Percentiles rank a stretch among this genome's conserved stretches.
These are phyloP conservation scores for Massarina eburnea DNA, from an alignment of 2,329 filamentous ascomycete species.

Conservation along the genomic window DNA sequence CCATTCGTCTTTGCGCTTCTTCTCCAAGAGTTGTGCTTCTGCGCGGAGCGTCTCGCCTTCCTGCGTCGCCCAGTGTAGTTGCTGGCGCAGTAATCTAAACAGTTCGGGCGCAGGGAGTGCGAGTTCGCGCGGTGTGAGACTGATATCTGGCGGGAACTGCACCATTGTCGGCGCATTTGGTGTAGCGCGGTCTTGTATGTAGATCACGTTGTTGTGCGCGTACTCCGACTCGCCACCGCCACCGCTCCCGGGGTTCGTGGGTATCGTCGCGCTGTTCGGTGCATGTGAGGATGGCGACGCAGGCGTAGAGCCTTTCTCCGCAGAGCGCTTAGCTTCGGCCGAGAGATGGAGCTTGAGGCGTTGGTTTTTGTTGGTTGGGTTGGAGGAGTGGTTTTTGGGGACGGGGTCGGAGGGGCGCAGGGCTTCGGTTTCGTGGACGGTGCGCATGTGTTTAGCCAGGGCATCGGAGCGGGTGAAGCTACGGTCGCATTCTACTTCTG, in stretches of 20 bases:
- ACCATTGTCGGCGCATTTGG: slow-evolving; percentile 58
- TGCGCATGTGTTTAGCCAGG: slow-evolving; percentile 96
- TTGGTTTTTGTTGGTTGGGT: slow-evolving; percentile 50
- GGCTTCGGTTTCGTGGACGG: slow-evolving; percentile 95
- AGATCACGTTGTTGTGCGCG: slow-evolving; percentile 59
- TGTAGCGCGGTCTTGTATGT: slow-evolving; percentile 60
- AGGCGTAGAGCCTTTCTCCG: slow-evolving; percentile 38
- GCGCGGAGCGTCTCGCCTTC: slow-evolving; percentile 65
- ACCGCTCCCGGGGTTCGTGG: slow-evolving; percentile 10
- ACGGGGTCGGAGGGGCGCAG: slow-evolving; percentile 74
- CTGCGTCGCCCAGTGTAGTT: slow-evolving; percentile 71
- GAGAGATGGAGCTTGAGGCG: slow-evolving; percentile 48
- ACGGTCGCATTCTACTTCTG: slow-evolving; percentile 80
- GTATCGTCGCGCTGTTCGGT: slow-evolving; percentile 22
- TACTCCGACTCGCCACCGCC: slow-evolving; percentile 45
- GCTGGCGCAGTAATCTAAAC: slow-evolving; percentile 62
- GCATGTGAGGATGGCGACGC: slow-evolving; percentile 37
- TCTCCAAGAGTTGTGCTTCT: slow-evolving; percentile 69
- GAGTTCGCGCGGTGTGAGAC: slow-evolving; percentile 68
- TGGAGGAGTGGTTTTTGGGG: slow-evolving; percentile 61
- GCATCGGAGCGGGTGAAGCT: slow-evolving; percentile 96
- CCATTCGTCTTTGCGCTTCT: slow-evolving; percentile 71
- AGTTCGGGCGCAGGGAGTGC: slow-evolving; percentile 66
- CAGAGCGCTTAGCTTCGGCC: slow-evolving; percentile 30
- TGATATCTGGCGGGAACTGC: slow-evolving; percentile 58